Evolutionary conservation across 306 rosid species (phyloP).

Genomic region (Chamaecrista fasciculata): DNA sequence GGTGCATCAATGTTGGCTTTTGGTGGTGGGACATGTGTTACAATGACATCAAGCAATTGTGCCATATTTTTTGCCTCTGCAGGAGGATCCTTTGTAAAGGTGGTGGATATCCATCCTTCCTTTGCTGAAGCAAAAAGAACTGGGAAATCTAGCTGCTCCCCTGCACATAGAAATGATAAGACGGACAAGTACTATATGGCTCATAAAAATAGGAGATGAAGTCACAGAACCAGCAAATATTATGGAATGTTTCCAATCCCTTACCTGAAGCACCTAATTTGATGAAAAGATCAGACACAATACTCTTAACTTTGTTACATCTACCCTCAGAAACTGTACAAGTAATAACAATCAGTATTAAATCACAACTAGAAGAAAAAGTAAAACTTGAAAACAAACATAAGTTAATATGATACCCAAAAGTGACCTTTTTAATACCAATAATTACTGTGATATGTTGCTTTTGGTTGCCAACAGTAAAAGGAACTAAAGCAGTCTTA

Average conservation of each 20-base stretch:
- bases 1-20: constrained; percentile 67
- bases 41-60: constrained; percentile 77
- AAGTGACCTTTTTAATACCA: too few species aligned
- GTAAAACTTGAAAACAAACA: too few species aligned
- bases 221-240: constrained; percentile 20
- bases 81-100: constrained; percentile 87
- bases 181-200: background rate
- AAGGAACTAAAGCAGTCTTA: too few species aligned
- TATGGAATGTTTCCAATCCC: constrained; percentile 1
- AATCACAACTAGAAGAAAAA: background rate
- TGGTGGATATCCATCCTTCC: constrained; percentile 93
- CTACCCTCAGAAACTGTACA: constrained; percentile 80
- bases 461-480: too few species aligned
- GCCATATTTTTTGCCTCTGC: constrained; percentile 82
- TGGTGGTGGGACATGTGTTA: constrained; percentile 74
- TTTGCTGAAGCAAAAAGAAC: constrained; percentile 97
- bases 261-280: constrained; percentile 95
- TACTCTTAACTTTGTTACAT: constrained; percentile 88
- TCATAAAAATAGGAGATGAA: background rate
- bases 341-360: constrained; percentile 27
- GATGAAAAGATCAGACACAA: constrained; percentile 91
- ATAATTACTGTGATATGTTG: too few species aligned
- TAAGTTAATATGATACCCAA: too few species aligned
- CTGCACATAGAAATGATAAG: constrained; percentile 33
- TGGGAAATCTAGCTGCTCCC: constrained; percentile 98